phyloP scores from a whole-genome alignment of 2,329 filamentous ascomycete species.

The Ophiostoma quercus region DNA sequence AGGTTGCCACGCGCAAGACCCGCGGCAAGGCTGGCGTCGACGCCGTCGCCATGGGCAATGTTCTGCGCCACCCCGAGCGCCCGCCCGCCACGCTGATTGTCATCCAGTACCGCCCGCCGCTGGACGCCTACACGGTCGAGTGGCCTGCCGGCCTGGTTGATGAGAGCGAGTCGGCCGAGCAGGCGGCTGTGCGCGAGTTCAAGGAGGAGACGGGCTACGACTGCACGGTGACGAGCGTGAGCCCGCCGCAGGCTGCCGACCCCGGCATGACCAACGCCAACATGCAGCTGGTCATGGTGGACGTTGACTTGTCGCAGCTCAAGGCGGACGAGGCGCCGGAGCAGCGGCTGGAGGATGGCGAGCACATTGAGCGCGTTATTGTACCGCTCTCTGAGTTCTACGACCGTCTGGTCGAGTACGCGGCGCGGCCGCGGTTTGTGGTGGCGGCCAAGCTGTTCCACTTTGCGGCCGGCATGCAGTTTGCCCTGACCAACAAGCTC shows the following conservation, averaged over 20 bases:
- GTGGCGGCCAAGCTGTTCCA: conserved; percentile 57
- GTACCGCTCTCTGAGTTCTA: conserved; percentile 54
- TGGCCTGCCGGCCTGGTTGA: conserved; percentile 53
- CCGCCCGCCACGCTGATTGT: conserved; percentile 38
- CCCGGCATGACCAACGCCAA: conserved; percentile 57
- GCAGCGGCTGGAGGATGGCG: conserved; percentile 56
- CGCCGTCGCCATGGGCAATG: conserved; percentile 57
- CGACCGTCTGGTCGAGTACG: conserved; percentile 46
- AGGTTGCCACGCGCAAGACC: conserved; percentile 55
- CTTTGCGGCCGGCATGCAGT: conserved; percentile 54
- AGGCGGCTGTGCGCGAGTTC: conserved; percentile 50
- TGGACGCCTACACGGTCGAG: conserved; percentile 49
- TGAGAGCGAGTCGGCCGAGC: conserved; percentile 46
- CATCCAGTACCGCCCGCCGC: conserved; percentile 33
- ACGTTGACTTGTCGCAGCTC: conserved; percentile 49
- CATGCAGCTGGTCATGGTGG: conserved; percentile 57
- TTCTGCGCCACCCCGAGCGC: conserved; percentile 46
- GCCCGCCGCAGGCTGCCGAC: conserved; percentile 52
- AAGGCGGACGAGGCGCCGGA: conserved; percentile 41
- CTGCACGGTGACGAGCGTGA: conserved; percentile 44
- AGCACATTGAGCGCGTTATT: conserved; percentile 56
- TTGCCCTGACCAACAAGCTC: conserved; percentile 37
- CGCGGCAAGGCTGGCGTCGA: conserved; percentile 52
- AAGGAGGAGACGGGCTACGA: conserved; percentile 54
- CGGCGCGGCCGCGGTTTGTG: conserved; percentile 44